Evolutionary conservation across 1,284 basidiomycete genomes (phyloP), one percentile per base, ranked within the genome.

Genomic region (Marasmius sp.): DNA sequence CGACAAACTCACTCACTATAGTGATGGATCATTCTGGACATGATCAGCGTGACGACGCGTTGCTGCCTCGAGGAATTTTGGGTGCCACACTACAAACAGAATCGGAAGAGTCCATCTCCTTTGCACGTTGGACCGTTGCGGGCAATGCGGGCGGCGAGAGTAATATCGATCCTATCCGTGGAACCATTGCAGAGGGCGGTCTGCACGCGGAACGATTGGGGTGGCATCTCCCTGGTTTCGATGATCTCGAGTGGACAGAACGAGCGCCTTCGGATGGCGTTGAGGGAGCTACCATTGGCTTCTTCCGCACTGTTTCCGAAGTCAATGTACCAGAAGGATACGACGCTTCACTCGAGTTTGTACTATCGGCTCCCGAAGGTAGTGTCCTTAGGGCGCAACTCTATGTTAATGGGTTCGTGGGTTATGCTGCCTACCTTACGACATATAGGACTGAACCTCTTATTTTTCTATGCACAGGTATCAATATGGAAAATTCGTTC

Each of bases 321-420:
- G 74, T 89, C 22, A 64, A 74, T 36, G 72, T 86, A n/a, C 80
- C 81, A 0, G 64, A 65, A 16, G 77, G 74, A 2, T 71, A 77
- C 39, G 85, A 86, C 61, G 75, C 78, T 12, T 73, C 77, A 41
- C 72, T 85, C 61, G 82, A 80, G 33, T 85, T 86, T 67, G 76
- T 75, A 20, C 86, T 86, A 64, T 80, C 83, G 45, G 68, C 73
- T 10, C 68, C 69, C 10, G 63, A 64, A 34, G 67, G 61, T 33
- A 73, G 79, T 59, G 74, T 81, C 37, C 87, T 85, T 65, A 79
- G 86, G 34, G 83, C 84, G 4, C 72, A 81, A 34, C 62, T 88
- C 51, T 87, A 82, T 61, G 81, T 87, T 56, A 87, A 87, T 64
- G 85, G 85, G 11, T 87, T 86, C 48, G 48, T 20, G 85, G 78